Evolutionary conservation across 352 stramenopile species (phyloP), one percentile per base, ranked within the genome.

Genomic region (Phytophthora capsici): DNA sequence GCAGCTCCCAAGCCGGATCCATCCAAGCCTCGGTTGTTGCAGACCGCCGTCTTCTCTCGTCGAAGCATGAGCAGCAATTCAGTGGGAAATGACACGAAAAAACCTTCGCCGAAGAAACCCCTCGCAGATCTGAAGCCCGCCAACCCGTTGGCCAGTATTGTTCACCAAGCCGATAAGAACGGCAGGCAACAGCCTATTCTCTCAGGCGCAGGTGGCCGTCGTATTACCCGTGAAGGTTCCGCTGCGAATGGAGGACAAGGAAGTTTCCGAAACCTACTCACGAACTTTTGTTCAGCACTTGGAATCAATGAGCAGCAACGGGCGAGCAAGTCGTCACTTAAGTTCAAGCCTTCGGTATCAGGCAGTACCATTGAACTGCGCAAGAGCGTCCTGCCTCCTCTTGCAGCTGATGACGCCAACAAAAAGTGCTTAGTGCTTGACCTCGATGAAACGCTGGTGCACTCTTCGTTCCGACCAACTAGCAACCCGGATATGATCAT

Each of bases 401-500:
- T 68, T 6, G 61, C 38, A 6, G 69, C 71, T 0, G 67, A 83
- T 22, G 86, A 96, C 48, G 57, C 66, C 3, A 87, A 80, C 40
- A 96, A 95, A 60, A 96, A 97, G 66, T 96, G 89, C 36, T 81
- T 98, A 20, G 88, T 98, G 23, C 78, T 99, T 19, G 97, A 99
- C 63, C 76, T 99, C 23, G 97, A 99, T 74, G 97, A 99, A 70
- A 99, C 97, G 14, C 77, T 99, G 4, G 97, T 99, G 10, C 97
- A 99, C 81, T 98, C 90, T 34, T 99, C 93, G 38, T 99, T 99
- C 70, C 84, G 83, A 75, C 87, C 95, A 7, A 98, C 98, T 13
- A 58, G 75, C 16, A 95, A 96, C 62, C 91, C 97, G 5, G 95
- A 99, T 82, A 98, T 98, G 77, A 90, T 99, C 36, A 98, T 99